Conservation (phyloP, 75 land plant species). For the Cryptomeria japonica region DNA sequence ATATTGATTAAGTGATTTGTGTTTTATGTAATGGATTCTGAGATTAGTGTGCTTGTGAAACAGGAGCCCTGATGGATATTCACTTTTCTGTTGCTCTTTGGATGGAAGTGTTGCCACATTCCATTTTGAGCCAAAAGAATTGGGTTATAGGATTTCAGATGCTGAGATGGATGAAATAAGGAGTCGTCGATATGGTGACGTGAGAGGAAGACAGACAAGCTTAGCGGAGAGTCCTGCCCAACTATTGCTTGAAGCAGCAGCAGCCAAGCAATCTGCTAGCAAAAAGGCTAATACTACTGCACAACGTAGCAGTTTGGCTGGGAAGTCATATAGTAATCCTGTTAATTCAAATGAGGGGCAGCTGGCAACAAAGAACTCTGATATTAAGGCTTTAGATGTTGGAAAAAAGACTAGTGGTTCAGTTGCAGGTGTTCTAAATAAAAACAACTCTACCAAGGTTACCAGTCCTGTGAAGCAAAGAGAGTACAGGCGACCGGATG, state of each 20-base stretch:
- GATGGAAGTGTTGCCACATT: conserved; percentile 94
- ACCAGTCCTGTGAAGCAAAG: conserved; percentile 88
- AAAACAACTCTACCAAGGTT: conserved; percentile 28
- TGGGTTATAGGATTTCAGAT: conserved; percentile 79
- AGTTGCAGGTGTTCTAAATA: conserved; percentile 33
- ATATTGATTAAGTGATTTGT: background rate
- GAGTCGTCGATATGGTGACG: conserved; percentile 91
- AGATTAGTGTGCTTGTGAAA: conserved; percentile 12
- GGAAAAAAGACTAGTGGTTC: conserved; percentile 36
- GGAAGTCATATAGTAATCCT: conserved; percentile 30
- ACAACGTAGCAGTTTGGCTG: conserved; percentile 22
- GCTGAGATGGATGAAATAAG: conserved; percentile 85
- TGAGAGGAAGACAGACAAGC: conserved; percentile 60
- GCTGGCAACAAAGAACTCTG: conserved; percentile 22
- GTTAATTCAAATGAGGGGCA: conserved; percentile 16
- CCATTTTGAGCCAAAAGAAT: conserved; percentile 88
- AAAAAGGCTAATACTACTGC: conserved; percentile 38
- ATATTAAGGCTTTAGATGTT: conserved; percentile 23
- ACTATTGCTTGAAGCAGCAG: conserved; percentile 65
- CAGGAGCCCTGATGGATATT: conserved; percentile 99
- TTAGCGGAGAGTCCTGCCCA: conserved; percentile 75
- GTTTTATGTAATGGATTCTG: background rate
- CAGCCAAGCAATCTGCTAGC: conserved; percentile 49
- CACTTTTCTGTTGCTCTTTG: conserved; percentile 94
- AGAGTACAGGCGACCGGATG: conserved; percentile 94